A percentile compares a stretch with the other conserved stretches of the same genome.
Evolutionary conservation across 2,329 filamentous ascomycete genomes (phyloP).

Genomic region (Epichloe gansuensis): DNA sequence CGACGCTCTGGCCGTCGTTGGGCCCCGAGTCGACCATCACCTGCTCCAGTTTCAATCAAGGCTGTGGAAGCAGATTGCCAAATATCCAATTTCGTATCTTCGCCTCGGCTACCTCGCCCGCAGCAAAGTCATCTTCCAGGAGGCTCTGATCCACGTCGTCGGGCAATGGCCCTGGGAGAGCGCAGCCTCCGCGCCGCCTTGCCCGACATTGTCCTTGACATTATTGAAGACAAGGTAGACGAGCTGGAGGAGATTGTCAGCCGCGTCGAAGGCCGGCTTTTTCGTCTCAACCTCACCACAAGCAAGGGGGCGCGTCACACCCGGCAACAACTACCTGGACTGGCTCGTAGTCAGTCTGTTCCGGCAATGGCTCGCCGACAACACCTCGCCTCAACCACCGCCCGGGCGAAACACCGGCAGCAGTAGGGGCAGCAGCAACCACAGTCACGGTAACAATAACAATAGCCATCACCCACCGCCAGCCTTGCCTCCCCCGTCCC

Average conservation of each 20-base stretch:
- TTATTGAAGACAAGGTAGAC: constrained; percentile 92
- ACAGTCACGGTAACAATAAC: constrained; percentile 11
- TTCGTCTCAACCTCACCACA: constrained; percentile 68
- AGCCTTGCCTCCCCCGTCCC: constrained; percentile 25
- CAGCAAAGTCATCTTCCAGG: constrained; percentile 71
- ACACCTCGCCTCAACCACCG: constrained; percentile 57
- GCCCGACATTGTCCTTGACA: constrained; percentile 65
- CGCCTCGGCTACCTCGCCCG: constrained; percentile 79
- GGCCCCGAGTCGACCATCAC: constrained; percentile 85
- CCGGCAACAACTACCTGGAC: constrained; percentile 69
- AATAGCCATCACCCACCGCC: constrained; percentile 2
- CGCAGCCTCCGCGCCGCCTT: constrained; percentile 63
- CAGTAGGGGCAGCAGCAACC: background rate
- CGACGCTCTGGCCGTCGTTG: constrained; percentile 77
- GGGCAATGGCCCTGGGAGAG: constrained; percentile 84
- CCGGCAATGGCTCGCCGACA: constrained; percentile 86
- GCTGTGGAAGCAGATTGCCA: constrained; percentile 92
- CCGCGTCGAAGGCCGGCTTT: constrained; percentile 69
- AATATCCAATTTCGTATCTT: constrained; percentile 86
- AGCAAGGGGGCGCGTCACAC: constrained; percentile 65
- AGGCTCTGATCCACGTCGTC: constrained; percentile 86
- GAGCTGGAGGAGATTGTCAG: constrained; percentile 76
- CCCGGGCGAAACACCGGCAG: constrained; percentile 19
- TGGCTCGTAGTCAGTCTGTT: constrained; percentile 84
- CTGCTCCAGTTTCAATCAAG: constrained; percentile 81